Evolutionary conservation across 2,329 filamentous ascomycete species (phyloP).

Genomic region (Ambrosiella beaveri): DNA sequence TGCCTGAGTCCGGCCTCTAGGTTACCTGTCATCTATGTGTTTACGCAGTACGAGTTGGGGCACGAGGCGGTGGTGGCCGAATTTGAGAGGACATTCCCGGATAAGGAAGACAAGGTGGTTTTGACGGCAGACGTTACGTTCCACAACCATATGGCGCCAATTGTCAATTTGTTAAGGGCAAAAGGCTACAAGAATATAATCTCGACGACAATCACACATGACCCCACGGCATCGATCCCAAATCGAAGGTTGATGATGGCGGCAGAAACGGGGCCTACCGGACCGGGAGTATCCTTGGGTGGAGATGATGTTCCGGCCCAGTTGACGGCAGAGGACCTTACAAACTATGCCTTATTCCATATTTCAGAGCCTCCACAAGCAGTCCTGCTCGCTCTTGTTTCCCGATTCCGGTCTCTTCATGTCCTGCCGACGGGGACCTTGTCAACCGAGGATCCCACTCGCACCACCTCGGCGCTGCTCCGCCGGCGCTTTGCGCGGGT

Average conservation of each 20-base stretch:
- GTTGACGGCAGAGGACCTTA: slow-evolving; percentile 30
- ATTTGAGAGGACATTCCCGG: slow-evolving; percentile 53
- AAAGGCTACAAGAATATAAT: slow-evolving; percentile 55
- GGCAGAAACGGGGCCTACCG: slow-evolving; percentile 18
- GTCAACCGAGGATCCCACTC: slow-evolving; percentile 23
- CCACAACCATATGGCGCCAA: slow-evolving; percentile 48
- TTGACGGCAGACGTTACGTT: slow-evolving; percentile 86
- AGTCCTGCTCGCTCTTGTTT: slow-evolving; percentile 72
- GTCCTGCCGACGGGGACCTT: slow-evolving; percentile 52
- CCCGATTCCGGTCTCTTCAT: slow-evolving; percentile 59
- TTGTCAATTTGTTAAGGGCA: slow-evolving; percentile 37
- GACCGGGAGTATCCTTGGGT: not conserved
- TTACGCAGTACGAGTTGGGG: slow-evolving; percentile 57
- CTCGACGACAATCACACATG: slow-evolving; percentile 54
- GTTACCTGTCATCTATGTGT: slow-evolving; percentile 78
- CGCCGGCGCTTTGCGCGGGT: slow-evolving; percentile 79
- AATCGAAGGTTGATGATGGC: slow-evolving; percentile 38
- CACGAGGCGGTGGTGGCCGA: slow-evolving; percentile 35
- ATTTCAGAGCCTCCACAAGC: slow-evolving; percentile 65
- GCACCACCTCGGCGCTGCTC: slow-evolving; percentile 37
- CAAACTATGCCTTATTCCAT: slow-evolving; percentile 64
- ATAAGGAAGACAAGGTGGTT: slow-evolving; percentile 45
- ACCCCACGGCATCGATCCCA: slow-evolving; percentile 65
- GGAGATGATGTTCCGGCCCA: not conserved
- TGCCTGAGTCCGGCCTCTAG: slow-evolving; percentile 81